These are phyloP conservation scores for Hymenoscyphus fraxineus DNA, from an alignment of 2,329 filamentous ascomycete species.

Conservation along the genomic window DNA sequence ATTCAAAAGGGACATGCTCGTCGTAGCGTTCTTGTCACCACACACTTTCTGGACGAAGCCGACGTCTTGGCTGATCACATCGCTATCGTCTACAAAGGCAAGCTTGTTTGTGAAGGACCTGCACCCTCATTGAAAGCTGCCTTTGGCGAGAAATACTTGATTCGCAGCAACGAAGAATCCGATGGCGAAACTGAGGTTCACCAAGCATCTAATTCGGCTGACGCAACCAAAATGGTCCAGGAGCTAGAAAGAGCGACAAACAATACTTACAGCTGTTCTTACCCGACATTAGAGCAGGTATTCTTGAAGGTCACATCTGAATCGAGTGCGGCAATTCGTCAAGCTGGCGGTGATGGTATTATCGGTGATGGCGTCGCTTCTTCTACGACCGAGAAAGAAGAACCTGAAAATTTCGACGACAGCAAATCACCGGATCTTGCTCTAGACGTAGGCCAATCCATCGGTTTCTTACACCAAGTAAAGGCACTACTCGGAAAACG, in stretches of 20 bases:
- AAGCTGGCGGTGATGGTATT: slow-evolving; percentile 27
- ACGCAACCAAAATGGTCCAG: slow-evolving; percentile 52
- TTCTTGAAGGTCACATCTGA: slow-evolving; percentile 64
- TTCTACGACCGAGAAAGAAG: slow-evolving; percentile 21
- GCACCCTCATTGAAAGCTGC: slow-evolving; percentile 60
- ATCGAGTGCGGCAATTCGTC: slow-evolving; percentile 44
- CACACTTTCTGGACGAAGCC: slow-evolving; percentile 65
- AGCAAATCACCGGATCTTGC: slow-evolving; percentile 28
- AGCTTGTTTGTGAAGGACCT: slow-evolving; percentile 59
- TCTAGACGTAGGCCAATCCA: slow-evolving; percentile 50
- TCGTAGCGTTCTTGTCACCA: slow-evolving; percentile 61
- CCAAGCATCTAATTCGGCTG: slow-evolving; percentile 43
- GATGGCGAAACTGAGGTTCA: slow-evolving; percentile 19
- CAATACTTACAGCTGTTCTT: slow-evolving; percentile 55
- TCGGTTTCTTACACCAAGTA: slow-evolving; percentile 53
- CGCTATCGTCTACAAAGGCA: slow-evolving; percentile 59
- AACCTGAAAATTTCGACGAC: slow-evolving; percentile 25
- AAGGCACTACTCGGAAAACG: slow-evolving; percentile 58
- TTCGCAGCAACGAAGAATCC: slow-evolving; percentile 20
- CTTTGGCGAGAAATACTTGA: slow-evolving; percentile 56
- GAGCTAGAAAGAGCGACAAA: slow-evolving; percentile 49
- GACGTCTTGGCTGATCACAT: slow-evolving; percentile 64
- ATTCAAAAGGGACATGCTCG: slow-evolving; percentile 57
- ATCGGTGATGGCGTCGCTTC: slow-evolving; percentile 21
- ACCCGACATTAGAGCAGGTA: slow-evolving; percentile 63